These are phyloP conservation scores for Oldenlandia corymbosa DNA, from an alignment of 257 asterid species.

Conservation along the genomic window DNA sequence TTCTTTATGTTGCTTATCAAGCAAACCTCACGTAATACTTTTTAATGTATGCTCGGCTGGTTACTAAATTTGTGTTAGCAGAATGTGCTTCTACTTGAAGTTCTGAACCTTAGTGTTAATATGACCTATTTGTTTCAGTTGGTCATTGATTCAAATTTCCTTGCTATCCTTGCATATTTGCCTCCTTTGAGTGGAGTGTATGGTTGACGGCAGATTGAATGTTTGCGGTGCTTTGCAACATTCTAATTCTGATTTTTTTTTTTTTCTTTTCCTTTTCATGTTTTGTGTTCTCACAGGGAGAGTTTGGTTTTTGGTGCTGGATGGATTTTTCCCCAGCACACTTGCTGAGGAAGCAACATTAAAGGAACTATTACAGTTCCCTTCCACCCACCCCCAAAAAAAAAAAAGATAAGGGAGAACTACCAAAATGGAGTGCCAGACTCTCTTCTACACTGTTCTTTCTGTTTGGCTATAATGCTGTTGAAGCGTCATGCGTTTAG, in stretches of 20 bases:
- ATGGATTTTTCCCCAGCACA: constrained; percentile 92
- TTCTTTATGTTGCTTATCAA: not conserved
- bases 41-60: not conserved
- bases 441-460: constrained; percentile 62
- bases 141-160: not conserved
- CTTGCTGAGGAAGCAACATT: constrained; percentile 99
- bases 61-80: not conserved
- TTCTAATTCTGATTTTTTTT: not conserved
- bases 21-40: too few species aligned
- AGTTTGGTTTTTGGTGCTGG: constrained; percentile 67
- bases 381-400: too few species aligned
- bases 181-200: constrained; percentile 2
- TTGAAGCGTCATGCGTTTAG: constrained; percentile 99
- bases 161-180: not conserved
- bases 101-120: not conserved
- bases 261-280: too few species aligned
- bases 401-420: constrained; percentile 87
- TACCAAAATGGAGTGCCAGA: constrained; percentile 95
- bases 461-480: constrained; percentile 55
- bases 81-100: not conserved
- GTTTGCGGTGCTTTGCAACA: not conserved
- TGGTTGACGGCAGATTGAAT: not conserved
- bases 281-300: constrained; percentile 60
- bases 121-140: not conserved
- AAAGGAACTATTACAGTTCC: constrained; percentile 89